Evolutionary conservation across 441 rosid genomes (phyloP).

Genomic region (Gossypium lobatum): DNA sequence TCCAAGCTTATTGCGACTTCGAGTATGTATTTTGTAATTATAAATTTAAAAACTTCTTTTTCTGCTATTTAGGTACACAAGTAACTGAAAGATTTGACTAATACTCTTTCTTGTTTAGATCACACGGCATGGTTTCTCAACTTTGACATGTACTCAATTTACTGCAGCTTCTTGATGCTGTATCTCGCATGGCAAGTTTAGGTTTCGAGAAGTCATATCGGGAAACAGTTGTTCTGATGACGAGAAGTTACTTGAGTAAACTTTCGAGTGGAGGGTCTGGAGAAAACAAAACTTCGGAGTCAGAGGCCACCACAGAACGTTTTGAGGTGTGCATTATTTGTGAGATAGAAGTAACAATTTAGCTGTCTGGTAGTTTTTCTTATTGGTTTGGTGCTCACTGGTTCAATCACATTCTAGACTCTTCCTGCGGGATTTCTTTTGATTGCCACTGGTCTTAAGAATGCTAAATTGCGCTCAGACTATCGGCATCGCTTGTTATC

Average conservation of each 20-base stretch:
- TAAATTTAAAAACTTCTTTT: constrained; percentile 1
- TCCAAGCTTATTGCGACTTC: constrained; percentile 83
- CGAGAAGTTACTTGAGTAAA: constrained; percentile 87
- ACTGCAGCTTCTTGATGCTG: constrained; percentile 97
- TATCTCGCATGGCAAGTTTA: constrained; percentile 89
- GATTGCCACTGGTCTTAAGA: constrained; percentile 75
- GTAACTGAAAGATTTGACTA: constrained; percentile 15
- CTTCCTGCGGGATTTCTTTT: constrained; percentile 97
- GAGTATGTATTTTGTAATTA: constrained; percentile 47
- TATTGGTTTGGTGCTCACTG: constrained; percentile 42
- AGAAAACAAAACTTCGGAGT: constrained; percentile 75
- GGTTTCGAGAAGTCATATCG: constrained; percentile 98
- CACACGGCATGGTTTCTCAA: constrained; percentile 25
- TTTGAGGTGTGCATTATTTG: constrained; percentile 60
- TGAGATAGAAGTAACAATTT: constrained; percentile 12
- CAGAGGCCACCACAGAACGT: constrained; percentile 86
- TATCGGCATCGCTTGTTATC: constrained; percentile 91
- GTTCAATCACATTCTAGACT: constrained; percentile 72
- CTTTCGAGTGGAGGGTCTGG: constrained; percentile 72
- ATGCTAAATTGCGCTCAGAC: constrained; percentile 76
- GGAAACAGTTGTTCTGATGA: constrained; percentile 97
- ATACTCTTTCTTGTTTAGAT: constrained; percentile 17
- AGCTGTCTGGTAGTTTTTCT: constrained; percentile 20
- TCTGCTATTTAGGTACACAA: constrained; percentile 7
- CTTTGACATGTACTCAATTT: constrained; percentile 14